A percentile compares a stretch with the other conserved stretches of the same genome.
Evolutionary conservation across 2,329 filamentous ascomycete species (phyloP).

Genomic region (Penicillium sp.): DNA sequence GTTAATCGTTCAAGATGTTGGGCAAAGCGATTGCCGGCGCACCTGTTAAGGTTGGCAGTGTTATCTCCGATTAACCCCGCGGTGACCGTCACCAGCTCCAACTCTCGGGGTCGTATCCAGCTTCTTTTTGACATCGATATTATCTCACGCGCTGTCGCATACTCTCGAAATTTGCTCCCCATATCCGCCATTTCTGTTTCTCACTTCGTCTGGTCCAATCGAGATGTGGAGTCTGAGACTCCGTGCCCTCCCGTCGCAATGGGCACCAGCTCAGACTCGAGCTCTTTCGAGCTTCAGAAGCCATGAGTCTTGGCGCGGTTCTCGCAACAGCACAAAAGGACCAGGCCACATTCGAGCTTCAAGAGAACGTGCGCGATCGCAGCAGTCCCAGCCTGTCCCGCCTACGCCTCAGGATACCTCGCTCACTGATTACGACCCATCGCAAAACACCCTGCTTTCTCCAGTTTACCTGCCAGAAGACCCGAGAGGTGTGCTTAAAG

Average conservation of each 20-base stretch:
- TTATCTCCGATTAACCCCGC: constrained; percentile 38
- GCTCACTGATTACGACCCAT: constrained; percentile 43
- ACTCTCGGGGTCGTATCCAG: not conserved
- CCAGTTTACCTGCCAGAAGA: constrained; percentile 63
- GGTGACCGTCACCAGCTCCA: constrained; percentile 14
- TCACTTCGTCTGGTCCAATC: not conserved
- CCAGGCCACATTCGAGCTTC: constrained; percentile 21
- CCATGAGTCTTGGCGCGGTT: constrained; percentile 27
- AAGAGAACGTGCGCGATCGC: constrained; percentile 5
- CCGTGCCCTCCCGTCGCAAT: constrained; percentile 21
- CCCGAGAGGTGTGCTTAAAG: constrained; percentile 58
- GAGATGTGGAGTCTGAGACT: constrained; percentile 35
- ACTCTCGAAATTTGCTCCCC: not conserved
- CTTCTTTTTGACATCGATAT: not conserved
- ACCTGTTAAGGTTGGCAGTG: not conserved
- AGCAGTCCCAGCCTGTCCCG: constrained; percentile 6
- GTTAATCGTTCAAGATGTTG: not conserved
- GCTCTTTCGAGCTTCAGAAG: constrained; percentile 30
- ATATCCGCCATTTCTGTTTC: not conserved
- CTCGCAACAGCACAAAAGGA: constrained; percentile 32
- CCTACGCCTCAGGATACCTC: constrained; percentile 35
- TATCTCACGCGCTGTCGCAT: not conserved
- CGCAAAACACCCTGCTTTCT: constrained; percentile 53
- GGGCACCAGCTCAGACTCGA: constrained; percentile 22
- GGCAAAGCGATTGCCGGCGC: not conserved